Evolutionary conservation across 2,329 filamentous ascomycete species (phyloP), one percentile per base, ranked within the genome.

Genomic region (Fusarium solani-melongenae): DNA sequence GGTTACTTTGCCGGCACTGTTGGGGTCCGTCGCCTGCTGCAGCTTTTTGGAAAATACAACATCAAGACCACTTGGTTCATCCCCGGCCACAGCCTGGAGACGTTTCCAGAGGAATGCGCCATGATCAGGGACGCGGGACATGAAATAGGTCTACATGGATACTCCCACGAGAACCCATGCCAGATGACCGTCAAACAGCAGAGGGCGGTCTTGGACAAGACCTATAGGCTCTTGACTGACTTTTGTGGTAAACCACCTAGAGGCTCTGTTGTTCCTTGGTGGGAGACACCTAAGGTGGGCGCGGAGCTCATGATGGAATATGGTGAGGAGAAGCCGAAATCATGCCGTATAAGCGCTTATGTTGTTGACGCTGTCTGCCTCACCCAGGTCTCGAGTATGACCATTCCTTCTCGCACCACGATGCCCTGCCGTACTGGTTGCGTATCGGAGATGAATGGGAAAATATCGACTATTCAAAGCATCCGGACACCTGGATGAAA

Each of bases 111-210:
- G 51, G 83, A 85, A 36, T 82, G 82, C 71, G 81, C 81, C 6
- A 79, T 80, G 29, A 82, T 86, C 12, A 76, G 84, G 24, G 86
- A 83, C 80, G 85, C 81, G 15, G 84, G 83, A 4, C 84, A 86
- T 69, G 84, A 86, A 73, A 86, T 86, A 11, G 85, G 87, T n/a
- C 84, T 89, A 34, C 92, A 94, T 74, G 92, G 91, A 9, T 94
- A 94, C 81, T 90, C 88, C 0, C 92, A 94, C 78, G 92, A 94
- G 79, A 94, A 94, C 77, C 92, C 92, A 0, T 86, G 85, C 0
- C 88, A 91, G 69, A 93, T 94, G 92, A 92, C 87, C 0, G 80
- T 92, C 15, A 92, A 94, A 78, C 93, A 95, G 82, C 93, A 95
- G 81, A 88, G 88, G 34, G 92, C 93, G 63, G 91, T 95, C 22